Percentiles rank a stretch among this genome's conserved stretches.
Evolutionary conservation across 1,139 yeast species (phyloP).

Genomic region (Casaregolazyma suthepensis): DNA sequence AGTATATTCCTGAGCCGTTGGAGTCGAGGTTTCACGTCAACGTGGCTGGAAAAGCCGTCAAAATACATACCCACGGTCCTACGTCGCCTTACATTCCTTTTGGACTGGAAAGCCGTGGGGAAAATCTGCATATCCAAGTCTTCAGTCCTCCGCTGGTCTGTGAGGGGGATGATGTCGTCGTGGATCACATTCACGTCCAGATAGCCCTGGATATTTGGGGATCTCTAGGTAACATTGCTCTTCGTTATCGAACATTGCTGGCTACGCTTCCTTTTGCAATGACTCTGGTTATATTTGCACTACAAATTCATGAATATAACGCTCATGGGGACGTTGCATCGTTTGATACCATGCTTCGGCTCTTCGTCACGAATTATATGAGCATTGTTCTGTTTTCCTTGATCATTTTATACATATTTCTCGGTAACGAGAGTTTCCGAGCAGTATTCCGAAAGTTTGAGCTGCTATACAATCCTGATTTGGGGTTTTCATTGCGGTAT

Average conservation of each 20-base stretch:
- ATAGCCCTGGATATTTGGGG: conserved; percentile 32
- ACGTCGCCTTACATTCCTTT: conserved; percentile 73
- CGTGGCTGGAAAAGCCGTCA: conserved; percentile 30
- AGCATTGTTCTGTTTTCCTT: conserved; percentile 12
- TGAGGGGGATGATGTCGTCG: conserved; percentile 8
- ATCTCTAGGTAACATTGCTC: conserved; percentile 32
- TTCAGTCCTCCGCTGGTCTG: conserved; percentile 23
- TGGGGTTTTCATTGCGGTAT: conserved; percentile 16
- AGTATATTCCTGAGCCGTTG: conserved; percentile 52
- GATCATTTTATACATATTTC: conserved; percentile 16
- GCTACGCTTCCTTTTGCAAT: conserved; percentile 32
- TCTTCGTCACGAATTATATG: conserved; percentile 22
- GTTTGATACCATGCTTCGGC: conserved; percentile 44
- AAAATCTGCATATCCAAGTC: conserved; percentile 32
- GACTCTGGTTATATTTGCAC: conserved; percentile 18
- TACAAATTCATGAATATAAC: conserved; percentile 24
- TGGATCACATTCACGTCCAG: conserved; percentile 6
- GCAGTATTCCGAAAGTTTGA: conserved; percentile 17
- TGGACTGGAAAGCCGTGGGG: conserved; percentile 16
- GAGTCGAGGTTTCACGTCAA: conserved; percentile 77
- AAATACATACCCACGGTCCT: conserved; percentile 51
- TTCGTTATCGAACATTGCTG: conserved; percentile 32
- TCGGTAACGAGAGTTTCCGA: conserved; percentile 18
- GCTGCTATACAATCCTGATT: conserved; percentile 20
- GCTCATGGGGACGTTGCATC: conserved; percentile 40